Base-by-base conservation (phyloP, 768 basidiomycete genomes). In the Russula sp. region DNA sequence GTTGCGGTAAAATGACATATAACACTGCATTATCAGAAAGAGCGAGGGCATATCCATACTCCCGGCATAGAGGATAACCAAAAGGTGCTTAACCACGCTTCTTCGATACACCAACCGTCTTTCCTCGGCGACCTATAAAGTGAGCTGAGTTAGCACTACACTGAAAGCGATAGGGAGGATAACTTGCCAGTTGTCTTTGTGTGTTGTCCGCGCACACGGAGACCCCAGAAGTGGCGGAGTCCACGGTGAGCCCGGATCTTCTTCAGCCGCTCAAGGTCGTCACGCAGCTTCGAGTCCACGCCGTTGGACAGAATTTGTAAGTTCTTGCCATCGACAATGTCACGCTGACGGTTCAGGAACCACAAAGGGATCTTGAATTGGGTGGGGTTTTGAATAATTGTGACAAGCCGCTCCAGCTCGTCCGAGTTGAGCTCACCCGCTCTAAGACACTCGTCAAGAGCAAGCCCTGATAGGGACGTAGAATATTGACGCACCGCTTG, bases 381-480 rank as follows among this genome's bases (percentile, higher is more conserved):
- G 7, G 90, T 89, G 35, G 97, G 97, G 80, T 95, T 98, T 80
- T 98, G 97, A 76, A 99, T 96, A 77, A 99, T 98, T 63, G 91
- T 98, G 69, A 99, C 97, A 69, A 99, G 84, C 62, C 97, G 94
- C 80, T 99, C 97, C 58, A 99, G 87, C 78, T 99, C 97, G 73
- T 99, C 97, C 48, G 97, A 95, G 85, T 99, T 98, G 74, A 99
- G 89, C 71, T 99, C 97, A 68, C 97, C 97, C 71, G 97, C 97
- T 56, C 97, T 99, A 74, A 7, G 1, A 32, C 4, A 14, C 8
- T 20, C 47, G 10, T 32, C 31, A 32, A 39, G 9, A 50, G 13
- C 20, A 13, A 22, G 55, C 11, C 16, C 22, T 14, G n/a, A n/a
- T n/a, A 60, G 22, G 16, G 22, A 45, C 4, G 22, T 32, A 50